phyloP scores from a whole-genome alignment of 352 stramenopile genomes.

The Phytophthora syringae region DNA sequence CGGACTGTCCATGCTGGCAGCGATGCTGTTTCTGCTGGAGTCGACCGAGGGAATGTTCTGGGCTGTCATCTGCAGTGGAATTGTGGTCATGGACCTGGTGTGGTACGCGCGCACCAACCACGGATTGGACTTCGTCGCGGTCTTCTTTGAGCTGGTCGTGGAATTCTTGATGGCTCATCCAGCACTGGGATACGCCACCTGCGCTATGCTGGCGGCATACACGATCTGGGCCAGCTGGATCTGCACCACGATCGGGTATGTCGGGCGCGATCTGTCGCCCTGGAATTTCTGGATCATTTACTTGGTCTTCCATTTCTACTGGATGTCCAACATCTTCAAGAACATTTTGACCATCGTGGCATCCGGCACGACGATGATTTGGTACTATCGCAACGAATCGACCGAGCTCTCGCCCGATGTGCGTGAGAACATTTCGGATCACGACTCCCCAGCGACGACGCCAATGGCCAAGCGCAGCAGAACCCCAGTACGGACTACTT shows the following conservation, averaged over 20 bases:
- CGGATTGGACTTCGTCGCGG: slow-evolving; percentile 81
- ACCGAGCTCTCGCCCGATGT: slow-evolving; percentile 56
- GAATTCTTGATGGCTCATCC: slow-evolving; percentile 66
- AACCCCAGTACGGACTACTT: slow-evolving; percentile 21
- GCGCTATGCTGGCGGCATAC: slow-evolving; percentile 59
- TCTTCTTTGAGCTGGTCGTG: slow-evolving; percentile 86
- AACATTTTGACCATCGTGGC: slow-evolving; percentile 83
- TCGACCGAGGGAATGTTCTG: slow-evolving; percentile 57
- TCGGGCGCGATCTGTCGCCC: slow-evolving; percentile 63
- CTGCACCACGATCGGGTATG: slow-evolving; percentile 75
- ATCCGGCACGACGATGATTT: slow-evolving; percentile 84
- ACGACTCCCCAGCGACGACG: slow-evolving; percentile 37
- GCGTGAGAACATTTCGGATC: slow-evolving; percentile 44
- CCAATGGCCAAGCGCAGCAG: slow-evolving; percentile 24
- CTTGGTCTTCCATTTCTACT: slow-evolving; percentile 89
- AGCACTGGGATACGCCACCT: slow-evolving; percentile 61
- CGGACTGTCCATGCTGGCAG: slow-evolving; percentile 54
- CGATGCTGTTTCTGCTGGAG: slow-evolving; percentile 63
- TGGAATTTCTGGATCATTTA: slow-evolving; percentile 78
- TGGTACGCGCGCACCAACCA: slow-evolving; percentile 76
- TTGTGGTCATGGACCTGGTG: slow-evolving; percentile 60
- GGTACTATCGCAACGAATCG: slow-evolving; percentile 85
- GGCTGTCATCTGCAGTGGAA: slow-evolving; percentile 44
- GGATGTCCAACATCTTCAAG: slow-evolving; percentile 89
- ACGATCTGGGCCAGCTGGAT: slow-evolving; percentile 84